Conservation (phyloP, 2,329 filamentous ascomycete genomes). For the Cladosporium phlei region DNA sequence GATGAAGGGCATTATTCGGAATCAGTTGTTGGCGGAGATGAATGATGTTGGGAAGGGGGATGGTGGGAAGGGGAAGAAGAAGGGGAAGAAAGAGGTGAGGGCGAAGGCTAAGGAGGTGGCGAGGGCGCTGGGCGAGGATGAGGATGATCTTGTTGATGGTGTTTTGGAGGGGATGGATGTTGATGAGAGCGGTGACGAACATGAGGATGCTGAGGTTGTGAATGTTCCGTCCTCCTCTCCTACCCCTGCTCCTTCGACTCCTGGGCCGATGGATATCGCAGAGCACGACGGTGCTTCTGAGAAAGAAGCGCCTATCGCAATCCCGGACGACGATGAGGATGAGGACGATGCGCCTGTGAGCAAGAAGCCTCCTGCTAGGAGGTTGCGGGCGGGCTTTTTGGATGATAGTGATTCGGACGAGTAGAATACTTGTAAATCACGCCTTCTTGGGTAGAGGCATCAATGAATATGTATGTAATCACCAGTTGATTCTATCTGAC, state of each 20-base stretch:
- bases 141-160: slow-evolving; percentile 16
- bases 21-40: slow-evolving; percentile 40
- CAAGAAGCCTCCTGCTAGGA: slow-evolving; percentile 29
- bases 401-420: slow-evolving; percentile 34
- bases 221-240: too few species aligned
- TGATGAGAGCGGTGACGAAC: neutral
- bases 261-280: slow-evolving; percentile 9
- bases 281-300: slow-evolving; percentile 2
- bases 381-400: slow-evolving; percentile 41
- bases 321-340: slow-evolving; percentile 32
- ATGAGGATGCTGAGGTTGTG: slow-evolving; percentile 15
- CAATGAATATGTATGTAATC: too few species aligned
- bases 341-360: slow-evolving; percentile 35
- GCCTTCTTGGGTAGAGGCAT: too few species aligned
- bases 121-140: slow-evolving; percentile 16
- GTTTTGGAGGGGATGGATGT: slow-evolving; percentile 16
- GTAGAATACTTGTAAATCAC: neutral
- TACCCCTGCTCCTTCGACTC: slow-evolving; percentile 1
- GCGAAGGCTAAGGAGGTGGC: slow-evolving; percentile 18
- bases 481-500: too few species aligned
- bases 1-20: slow-evolving; percentile 46
- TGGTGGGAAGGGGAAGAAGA: slow-evolving; percentile 28
- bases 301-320: slow-evolving; percentile 21
- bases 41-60: slow-evolving; percentile 23
- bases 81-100: slow-evolving; percentile 18